Conservation (phyloP, 371 early-diverging fungal species). For the Nosema granulosis region DNA sequence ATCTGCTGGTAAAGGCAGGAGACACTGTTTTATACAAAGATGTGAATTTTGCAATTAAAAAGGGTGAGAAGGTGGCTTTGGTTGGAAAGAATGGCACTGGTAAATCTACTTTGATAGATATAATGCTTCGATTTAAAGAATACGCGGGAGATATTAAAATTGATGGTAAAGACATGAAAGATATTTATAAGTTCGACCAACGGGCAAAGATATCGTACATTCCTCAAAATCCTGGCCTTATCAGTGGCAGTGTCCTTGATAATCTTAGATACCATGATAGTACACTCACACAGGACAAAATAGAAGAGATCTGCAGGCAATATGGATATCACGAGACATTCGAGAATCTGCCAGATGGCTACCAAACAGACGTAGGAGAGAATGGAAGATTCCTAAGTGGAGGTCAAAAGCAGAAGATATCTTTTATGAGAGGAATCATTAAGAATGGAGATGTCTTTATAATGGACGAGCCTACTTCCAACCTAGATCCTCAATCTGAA, state of each 20-base stretch:
- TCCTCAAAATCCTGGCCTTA: slow-evolving; percentile 78
- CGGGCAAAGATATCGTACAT: slow-evolving; percentile 75
- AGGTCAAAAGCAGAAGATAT: slow-evolving; percentile 79
- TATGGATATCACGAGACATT: slow-evolving; percentile 73
- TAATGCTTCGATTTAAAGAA: slow-evolving; percentile 57
- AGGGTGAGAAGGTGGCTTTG: slow-evolving; percentile 64
- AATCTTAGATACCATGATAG: slow-evolving; percentile 72
- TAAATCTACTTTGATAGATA: slow-evolving; percentile 62
- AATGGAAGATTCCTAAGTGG: slow-evolving; percentile 77
- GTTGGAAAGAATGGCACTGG: slow-evolving; percentile 65
- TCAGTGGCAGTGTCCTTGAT: slow-evolving; percentile 73
- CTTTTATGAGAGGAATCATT: slow-evolving; percentile 69
- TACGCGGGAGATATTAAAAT: slow-evolving; percentile 58
- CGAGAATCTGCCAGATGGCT: slow-evolving; percentile 69
- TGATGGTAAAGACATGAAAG: slow-evolving; percentile 69
- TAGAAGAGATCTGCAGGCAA: slow-evolving; percentile 70
- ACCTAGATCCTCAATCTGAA: slow-evolving; percentile 74
- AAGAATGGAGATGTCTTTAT: slow-evolving; percentile 68
- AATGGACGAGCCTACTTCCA: slow-evolving; percentile 69
- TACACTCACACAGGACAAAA: slow-evolving; percentile 66
- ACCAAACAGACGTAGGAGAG: slow-evolving; percentile 73
- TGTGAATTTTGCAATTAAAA: slow-evolving; percentile 52
- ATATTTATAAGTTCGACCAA: slow-evolving; percentile 69
- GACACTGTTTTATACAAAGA: slow-evolving; percentile 40
- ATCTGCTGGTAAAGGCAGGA: slow-evolving; percentile 15